Base-by-base conservation (phyloP, 352 stramenopile genomes). In the Globisporangium barbulae region DNA sequence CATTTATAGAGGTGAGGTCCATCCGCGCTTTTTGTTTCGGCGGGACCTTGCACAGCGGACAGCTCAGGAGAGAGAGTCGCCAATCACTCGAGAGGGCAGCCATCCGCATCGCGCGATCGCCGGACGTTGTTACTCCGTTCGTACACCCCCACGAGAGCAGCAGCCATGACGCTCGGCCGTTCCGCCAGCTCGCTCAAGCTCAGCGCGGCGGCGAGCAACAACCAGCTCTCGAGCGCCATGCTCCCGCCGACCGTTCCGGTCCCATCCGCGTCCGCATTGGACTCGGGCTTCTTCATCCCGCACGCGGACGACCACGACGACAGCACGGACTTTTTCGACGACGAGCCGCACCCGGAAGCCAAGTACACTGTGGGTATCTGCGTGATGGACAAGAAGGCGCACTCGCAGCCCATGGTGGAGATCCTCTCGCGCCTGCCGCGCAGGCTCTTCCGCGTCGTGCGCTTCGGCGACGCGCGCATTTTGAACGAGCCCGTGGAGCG, bases 401-500 rank as follows among this genome's bases (percentile, higher is more conserved):
- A 76, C 9, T 98, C 93, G 21, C 95, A 97, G 65, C 96, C 97
- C 25, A 99, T 99, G 97, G 74, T 79, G 22, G 96, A 99, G 73
- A 99, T 99, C 68, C 72, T 99, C 15, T 87, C 82, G 31, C 81
- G 96, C 21, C 70, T 99, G 31, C 86, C 81, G 65, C 82, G 88
- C 47, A 62, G 78, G 48, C 75, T 87, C n/a, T 99, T 99, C 73
- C 81, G 97, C 71, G 84, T 99, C 48, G 90, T 99, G 21, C 93
- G 98, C 57, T 99, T 99, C 77, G 96, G 97, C 6, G 96, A 99
- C 79, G 76, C 97, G 53, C 78, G 88, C 56, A 99, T 99, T 61
- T 71, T 99, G 19, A 83, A 99, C 69, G 63, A 91, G 30, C 86
- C 93, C 5, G 85, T 99, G 13, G 96, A 98, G 44, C 44, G 71